A percentile compares a stretch with the other conserved stretches of the same genome.
Evolutionary conservation across 164 flowering plant genomes (phyloP).

Genomic region (Chimonanthus praecox): DNA sequence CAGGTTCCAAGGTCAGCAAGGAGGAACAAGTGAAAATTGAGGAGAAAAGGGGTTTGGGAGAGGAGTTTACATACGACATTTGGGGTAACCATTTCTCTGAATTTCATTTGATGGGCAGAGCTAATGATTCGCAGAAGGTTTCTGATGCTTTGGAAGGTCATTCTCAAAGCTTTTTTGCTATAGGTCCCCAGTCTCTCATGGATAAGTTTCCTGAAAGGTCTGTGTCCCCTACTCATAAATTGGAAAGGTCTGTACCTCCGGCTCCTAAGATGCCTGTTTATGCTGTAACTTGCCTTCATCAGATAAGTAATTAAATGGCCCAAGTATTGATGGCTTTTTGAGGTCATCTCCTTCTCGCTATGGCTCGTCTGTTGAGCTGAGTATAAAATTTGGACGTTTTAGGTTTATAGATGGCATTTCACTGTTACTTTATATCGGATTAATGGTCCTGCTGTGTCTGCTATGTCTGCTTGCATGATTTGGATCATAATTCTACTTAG

Average conservation of each 20-base stretch:
- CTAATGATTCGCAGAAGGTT: slow-evolving; percentile 23
- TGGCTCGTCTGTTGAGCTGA: neutral
- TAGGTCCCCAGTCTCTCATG: slow-evolving; percentile 55
- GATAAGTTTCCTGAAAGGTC: slow-evolving; percentile 28
- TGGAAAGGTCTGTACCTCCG: slow-evolving; percentile 17
- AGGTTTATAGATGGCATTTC: neutral
- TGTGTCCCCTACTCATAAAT: slow-evolving; percentile 9
- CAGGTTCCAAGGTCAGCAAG: slow-evolving; percentile 57
- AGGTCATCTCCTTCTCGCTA: neutral
- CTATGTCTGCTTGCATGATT: neutral
- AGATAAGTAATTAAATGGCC: slow-evolving; percentile 33
- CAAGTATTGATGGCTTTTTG: slow-evolving; percentile 13
- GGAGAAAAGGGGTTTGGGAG: slow-evolving; percentile 22
- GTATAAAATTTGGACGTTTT: neutral
- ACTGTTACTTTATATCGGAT: no score
- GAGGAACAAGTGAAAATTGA: slow-evolving; percentile 22
- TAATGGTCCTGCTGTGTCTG: neutral
- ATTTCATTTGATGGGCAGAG: slow-evolving; percentile 26
- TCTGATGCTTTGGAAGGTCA: slow-evolving; percentile 28
- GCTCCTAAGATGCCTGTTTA: slow-evolving; percentile 12
- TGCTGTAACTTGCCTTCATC: slow-evolving; percentile 41
- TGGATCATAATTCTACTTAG: no score
- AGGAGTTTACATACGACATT: slow-evolving; percentile 61
- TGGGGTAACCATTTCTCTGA: slow-evolving; percentile 85
- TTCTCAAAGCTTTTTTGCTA: slow-evolving; percentile 70